These are phyloP conservation scores for Nyctanthes arbortristis DNA, from an alignment of 257 asterid genomes.

Conservation along the genomic window DNA sequence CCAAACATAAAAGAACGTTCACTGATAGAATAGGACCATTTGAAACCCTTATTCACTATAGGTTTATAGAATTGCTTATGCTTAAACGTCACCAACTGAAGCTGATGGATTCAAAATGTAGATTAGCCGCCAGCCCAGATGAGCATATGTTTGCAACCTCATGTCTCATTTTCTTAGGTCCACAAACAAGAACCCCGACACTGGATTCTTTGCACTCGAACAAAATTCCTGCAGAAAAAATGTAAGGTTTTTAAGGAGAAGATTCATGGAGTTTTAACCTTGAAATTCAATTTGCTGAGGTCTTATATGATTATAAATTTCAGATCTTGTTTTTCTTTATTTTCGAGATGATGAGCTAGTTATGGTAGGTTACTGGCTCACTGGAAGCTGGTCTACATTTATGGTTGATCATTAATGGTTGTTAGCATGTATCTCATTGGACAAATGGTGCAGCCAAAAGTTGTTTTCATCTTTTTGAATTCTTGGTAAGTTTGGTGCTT, in stretches of 20 bases:
- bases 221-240: slow-evolving; percentile 41
- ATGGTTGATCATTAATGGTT: no score
- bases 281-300: not conserved
- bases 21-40: not conserved
- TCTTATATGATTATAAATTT: not conserved
- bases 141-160: slow-evolving; percentile 78
- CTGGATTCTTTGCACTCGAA: slow-evolving; percentile 64
- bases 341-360: not conserved
- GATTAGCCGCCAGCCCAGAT: slow-evolving; percentile 64
- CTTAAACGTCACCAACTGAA: slow-evolving; percentile 66
- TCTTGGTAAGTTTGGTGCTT: not conserved
- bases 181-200: slow-evolving; percentile 78
- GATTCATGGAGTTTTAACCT: not conserved
- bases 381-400: no score
- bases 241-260: not conserved
- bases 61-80: slow-evolving; percentile 33
- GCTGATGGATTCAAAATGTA: slow-evolving; percentile 82
- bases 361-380: no score
- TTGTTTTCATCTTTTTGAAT: no score
- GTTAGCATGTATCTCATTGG: not conserved
- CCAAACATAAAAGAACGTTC: not conserved
- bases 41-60: not conserved
- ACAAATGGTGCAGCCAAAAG: no score
- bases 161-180: slow-evolving; percentile 77
- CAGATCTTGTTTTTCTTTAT: not conserved